Conservation (phyloP, 2,329 filamentous ascomycete species). For the Alternaria brassicae region DNA sequence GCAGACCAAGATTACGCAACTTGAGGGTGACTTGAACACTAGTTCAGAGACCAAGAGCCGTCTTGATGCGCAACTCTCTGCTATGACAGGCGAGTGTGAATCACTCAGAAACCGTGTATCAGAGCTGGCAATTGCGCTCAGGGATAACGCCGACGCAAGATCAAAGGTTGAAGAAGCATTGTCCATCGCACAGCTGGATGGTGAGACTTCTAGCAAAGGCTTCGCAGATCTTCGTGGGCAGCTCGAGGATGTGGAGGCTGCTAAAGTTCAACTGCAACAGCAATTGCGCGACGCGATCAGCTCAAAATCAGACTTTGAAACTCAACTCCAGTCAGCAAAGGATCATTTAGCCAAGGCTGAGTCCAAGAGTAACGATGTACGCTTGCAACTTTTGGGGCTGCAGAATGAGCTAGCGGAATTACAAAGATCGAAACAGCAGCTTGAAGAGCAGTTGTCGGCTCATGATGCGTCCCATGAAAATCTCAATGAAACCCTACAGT, state of each 20-base stretch:
- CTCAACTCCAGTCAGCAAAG: slow-evolving; percentile 16
- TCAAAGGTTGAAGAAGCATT: slow-evolving; percentile 17
- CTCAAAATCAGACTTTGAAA: slow-evolving; percentile 13
- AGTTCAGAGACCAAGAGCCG: slow-evolving; percentile 10
- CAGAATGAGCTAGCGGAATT: slow-evolving; percentile 22
- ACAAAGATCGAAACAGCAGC: slow-evolving; percentile 28
- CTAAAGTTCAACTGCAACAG: slow-evolving; percentile 16
- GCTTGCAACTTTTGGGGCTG: slow-evolving; percentile 22
- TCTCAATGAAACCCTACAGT: slow-evolving; percentile 24
- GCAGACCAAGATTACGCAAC: slow-evolving; percentile 11
- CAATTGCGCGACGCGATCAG: slow-evolving; percentile 11
- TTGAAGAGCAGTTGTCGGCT: slow-evolving; percentile 24
- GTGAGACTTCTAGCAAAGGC: slow-evolving; percentile 18
- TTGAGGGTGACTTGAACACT: slow-evolving; percentile 14
- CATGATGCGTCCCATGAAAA: slow-evolving; percentile 23
- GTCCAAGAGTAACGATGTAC: slow-evolving; percentile 15
- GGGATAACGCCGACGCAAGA: slow-evolving; percentile 10
- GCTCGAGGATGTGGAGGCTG: slow-evolving; percentile 9
- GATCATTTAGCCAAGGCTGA: slow-evolving; percentile 20
- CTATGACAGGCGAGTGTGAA: slow-evolving; percentile 15
- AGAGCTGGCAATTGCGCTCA: slow-evolving; percentile 23
- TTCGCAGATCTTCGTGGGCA: slow-evolving; percentile 18
- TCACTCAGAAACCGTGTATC: slow-evolving; percentile 17
- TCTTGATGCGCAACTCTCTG: slow-evolving; percentile 18
- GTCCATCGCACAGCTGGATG: slow-evolving; percentile 8